phyloP scores from a whole-genome alignment of 129 eudicot genomes.

The Smallanthus sonchifolius region DNA sequence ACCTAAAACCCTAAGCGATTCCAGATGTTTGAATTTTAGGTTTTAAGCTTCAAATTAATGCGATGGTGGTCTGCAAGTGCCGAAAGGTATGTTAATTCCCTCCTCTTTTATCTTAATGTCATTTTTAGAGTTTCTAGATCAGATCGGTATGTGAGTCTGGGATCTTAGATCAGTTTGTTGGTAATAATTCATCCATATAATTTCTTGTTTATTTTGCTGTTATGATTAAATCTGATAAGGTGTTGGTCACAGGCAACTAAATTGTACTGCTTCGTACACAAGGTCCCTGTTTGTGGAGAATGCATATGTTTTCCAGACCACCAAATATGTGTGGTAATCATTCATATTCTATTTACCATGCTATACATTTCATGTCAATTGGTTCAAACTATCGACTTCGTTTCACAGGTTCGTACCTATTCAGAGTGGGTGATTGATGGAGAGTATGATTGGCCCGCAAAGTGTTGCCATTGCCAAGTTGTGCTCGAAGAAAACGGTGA shows the following conservation, averaged over 20 bases:
- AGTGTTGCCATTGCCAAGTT: slow-evolving; percentile 69
- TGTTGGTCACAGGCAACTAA: slow-evolving; percentile 77
- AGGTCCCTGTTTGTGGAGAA: slow-evolving; percentile 97
- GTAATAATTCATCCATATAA: background rate
- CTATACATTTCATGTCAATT: background rate
- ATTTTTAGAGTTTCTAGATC: slow-evolving; percentile 28
- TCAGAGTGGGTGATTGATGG: slow-evolving; percentile 99
- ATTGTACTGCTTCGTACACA: slow-evolving; percentile 96
- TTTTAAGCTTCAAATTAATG: slow-evolving; percentile 20
- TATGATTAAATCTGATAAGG: background rate
- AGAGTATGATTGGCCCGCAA: slow-evolving; percentile 94
- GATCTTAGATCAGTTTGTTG: slow-evolving; percentile 30
- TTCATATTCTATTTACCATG: background rate
- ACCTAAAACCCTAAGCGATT: background rate
- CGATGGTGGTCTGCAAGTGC: slow-evolving; percentile 99
- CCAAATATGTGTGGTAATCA: slow-evolving; percentile 75
- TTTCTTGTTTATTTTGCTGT: slow-evolving; percentile 2
- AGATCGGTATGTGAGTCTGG: slow-evolving; percentile 27
- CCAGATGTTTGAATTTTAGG: slow-evolving; percentile 13
- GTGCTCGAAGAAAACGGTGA: slow-evolving; percentile 62
- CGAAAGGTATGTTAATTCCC: slow-evolving; percentile 55
- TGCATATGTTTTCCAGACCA: slow-evolving; percentile 97
- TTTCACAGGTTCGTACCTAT: slow-evolving; percentile 71
- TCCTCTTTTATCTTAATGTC: background rate
- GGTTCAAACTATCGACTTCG: slow-evolving; percentile 6